Conservation (phyloP, 129 eudicot species). For the Tagetes patula region DNA sequence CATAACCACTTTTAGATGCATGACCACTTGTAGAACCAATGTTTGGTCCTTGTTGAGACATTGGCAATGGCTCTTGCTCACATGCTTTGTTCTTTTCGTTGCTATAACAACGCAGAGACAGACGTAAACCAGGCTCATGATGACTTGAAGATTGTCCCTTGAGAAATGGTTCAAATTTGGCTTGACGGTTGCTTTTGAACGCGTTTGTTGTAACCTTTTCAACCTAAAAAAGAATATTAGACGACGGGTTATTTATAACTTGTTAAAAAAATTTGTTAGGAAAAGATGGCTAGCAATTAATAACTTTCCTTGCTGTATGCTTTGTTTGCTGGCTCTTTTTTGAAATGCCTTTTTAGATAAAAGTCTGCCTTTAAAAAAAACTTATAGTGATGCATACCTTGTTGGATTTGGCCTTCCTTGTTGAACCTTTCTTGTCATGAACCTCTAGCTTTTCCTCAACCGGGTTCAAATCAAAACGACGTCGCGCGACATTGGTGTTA, state of each 20-base stretch:
- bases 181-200: not conserved
- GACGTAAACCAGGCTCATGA: not conserved
- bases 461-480: slow-evolving; percentile 1
- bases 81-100: slow-evolving; percentile 1
- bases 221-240: slow-evolving; percentile 5
- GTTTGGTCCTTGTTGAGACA: slow-evolving; percentile 1
- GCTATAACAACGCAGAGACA: not conserved
- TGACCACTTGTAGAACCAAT: not conserved
- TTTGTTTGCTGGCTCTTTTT: too few relatives aligned
- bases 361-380: too few relatives aligned
- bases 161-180: not conserved
- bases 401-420: slow-evolving; percentile 1
- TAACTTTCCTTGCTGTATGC: too few relatives aligned
- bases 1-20: not conserved
- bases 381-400: not conserved
- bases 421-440: not conserved
- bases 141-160: not conserved
- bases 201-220: not conserved
- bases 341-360: too few relatives aligned
- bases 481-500: not conserved
- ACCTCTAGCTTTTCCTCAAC: not conserved
- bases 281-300: too few relatives aligned
- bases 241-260: too few relatives aligned
- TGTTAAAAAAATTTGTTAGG: too few relatives aligned
- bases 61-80: not conserved